These are phyloP conservation scores for Picochlorum sp. DNA, from an alignment of 139 green algal species.

Conservation along the genomic window DNA sequence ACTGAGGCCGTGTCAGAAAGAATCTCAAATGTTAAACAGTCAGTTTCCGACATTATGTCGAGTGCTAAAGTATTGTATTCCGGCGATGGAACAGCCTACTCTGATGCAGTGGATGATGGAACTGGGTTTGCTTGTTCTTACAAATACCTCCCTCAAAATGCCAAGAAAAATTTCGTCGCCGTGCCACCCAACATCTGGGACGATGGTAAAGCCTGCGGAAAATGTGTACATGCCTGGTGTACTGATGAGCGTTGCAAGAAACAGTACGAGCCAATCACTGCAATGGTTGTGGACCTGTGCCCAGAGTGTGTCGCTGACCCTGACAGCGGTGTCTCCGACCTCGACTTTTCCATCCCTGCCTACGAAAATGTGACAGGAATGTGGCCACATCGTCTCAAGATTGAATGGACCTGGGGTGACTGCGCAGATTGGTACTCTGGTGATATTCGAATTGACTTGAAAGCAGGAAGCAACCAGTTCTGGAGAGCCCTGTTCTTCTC, in stretches of 20 bases:
- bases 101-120: not conserved
- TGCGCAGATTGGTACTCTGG: not conserved
- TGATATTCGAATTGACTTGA: not conserved
- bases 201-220: not conserved
- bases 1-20: not conserved
- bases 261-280: not conserved
- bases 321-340: no score
- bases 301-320: not conserved
- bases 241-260: not conserved
- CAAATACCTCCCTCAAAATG: not conserved
- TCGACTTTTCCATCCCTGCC: slow-evolving; percentile 6
- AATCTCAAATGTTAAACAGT: not conserved
- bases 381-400: not conserved
- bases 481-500: slow-evolving; percentile 14
- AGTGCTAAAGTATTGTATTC: no score
- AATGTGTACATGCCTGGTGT: slow-evolving; percentile 2
- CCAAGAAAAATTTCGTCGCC: slow-evolving; percentile 1
- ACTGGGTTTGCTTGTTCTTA: slow-evolving; percentile 11
- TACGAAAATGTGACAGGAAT: not conserved
- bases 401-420: not conserved
- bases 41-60: not conserved
- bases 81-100: slow-evolving; percentile 1
- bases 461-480: slow-evolving; percentile 6
- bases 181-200: slow-evolving; percentile 1
- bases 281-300: slow-evolving; percentile 8